phyloP scores from a whole-genome alignment of 2,329 filamentous ascomycete species.

The Xylariaceae sp. region DNA sequence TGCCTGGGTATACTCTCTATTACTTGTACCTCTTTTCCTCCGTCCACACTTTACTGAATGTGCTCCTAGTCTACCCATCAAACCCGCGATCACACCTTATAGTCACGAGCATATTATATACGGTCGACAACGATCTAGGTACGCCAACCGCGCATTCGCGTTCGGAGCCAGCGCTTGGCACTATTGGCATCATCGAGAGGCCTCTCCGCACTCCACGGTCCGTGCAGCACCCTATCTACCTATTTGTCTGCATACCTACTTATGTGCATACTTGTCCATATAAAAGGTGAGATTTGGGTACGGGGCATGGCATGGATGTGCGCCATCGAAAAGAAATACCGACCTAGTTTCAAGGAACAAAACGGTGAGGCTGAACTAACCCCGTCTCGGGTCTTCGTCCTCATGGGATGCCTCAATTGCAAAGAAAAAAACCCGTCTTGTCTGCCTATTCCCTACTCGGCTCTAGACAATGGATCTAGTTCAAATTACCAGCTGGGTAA shows the following conservation, averaged over 20 bases:
- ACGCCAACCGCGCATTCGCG: background rate
- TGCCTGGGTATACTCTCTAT: too few species aligned
- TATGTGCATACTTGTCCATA: too few species aligned
- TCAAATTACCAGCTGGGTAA: too few species aligned
- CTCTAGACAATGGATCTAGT: too few species aligned
- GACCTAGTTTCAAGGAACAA: too few species aligned
- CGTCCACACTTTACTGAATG: background rate
- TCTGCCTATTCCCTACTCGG: background rate
- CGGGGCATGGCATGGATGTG: too few species aligned
- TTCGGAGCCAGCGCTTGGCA: background rate
- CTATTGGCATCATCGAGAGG: background rate
- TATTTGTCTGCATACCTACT: background rate
- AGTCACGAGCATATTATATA: slow-evolving; percentile 2
- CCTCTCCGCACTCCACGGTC: slow-evolving; percentile 3
- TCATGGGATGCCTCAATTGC: background rate
- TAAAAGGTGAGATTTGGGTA: too few species aligned
- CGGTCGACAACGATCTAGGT: slow-evolving; percentile 8
- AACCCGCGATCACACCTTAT: slow-evolving; percentile 12
- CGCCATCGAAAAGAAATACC: too few species aligned
- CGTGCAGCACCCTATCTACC: background rate
- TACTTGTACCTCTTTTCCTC: too few species aligned
- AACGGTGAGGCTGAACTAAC: background rate
- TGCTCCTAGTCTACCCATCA: background rate
- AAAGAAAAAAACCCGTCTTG: background rate
- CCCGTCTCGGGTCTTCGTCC: background rate